Percentiles rank a stretch among this genome's conserved stretches.
Evolutionary conservation across 2,329 filamentous ascomycete genomes (phyloP).

Genomic region (Berkeleyomyces rouxiae): DNA sequence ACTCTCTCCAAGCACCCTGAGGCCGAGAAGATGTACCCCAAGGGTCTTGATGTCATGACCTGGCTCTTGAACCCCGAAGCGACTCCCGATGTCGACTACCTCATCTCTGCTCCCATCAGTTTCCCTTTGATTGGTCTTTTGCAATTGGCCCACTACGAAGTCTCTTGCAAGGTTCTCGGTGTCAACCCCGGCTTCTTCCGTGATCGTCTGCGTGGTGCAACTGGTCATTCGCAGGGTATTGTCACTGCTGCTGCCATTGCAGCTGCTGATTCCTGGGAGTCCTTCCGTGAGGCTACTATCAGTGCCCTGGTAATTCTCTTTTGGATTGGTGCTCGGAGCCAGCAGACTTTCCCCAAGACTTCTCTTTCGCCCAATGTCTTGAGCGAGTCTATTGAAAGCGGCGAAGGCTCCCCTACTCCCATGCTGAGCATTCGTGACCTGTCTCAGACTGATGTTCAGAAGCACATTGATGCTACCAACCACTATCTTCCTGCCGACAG

Average conservation of each 20-base stretch:
- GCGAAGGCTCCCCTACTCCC: slow-evolving; percentile 87
- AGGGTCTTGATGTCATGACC: slow-evolving; percentile 85
- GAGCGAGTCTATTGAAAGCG: slow-evolving; percentile 83
- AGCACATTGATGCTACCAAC: slow-evolving; percentile 93
- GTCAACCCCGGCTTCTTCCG: slow-evolving; percentile 78
- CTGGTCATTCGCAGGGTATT: slow-evolving; percentile 92
- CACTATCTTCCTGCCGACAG: slow-evolving; percentile 84
- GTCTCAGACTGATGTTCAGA: slow-evolving; percentile 72
- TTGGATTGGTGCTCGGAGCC: slow-evolving; percentile 94
- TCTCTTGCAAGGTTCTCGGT: slow-evolving; percentile 82
- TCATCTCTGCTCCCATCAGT: slow-evolving; percentile 88
- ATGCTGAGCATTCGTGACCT: slow-evolving; percentile 97
- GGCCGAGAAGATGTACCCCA: slow-evolving; percentile 89
- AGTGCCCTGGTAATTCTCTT: slow-evolving; percentile 85
- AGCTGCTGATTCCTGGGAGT: slow-evolving; percentile 82
- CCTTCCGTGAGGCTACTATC: slow-evolving; percentile 63
- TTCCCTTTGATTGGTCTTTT: slow-evolving; percentile 91
- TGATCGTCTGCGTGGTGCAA: slow-evolving; percentile 70
- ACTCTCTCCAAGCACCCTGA: slow-evolving; percentile 64
- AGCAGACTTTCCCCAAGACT: slow-evolving; percentile 91
- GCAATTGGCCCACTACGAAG: slow-evolving; percentile 87
- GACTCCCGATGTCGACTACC: slow-evolving; percentile 85
- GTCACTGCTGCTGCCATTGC: slow-evolving; percentile 86
- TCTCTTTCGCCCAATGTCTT: slow-evolving; percentile 82
- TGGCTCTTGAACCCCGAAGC: slow-evolving; percentile 84